Evolutionary conservation across 2,329 filamentous ascomycete genomes (phyloP), one percentile per base, ranked within the genome.

Genomic region (Colletotrichum viniferum): DNA sequence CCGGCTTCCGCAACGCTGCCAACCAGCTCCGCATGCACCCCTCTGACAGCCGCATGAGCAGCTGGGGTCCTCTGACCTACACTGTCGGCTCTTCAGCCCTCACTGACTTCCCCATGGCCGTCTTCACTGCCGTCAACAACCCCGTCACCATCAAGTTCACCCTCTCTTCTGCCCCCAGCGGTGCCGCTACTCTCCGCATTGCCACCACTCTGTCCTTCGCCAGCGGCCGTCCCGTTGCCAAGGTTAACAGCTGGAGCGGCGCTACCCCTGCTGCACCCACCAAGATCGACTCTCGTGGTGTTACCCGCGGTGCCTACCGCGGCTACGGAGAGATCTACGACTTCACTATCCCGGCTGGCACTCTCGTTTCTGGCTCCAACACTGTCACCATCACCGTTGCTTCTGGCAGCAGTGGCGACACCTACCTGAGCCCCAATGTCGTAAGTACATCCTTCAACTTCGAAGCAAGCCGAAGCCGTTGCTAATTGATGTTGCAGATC

Each of bases 21-120:
- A 93, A 93, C 79, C 90, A 93, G 80, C 87, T 91, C 16, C 88
- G 91, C 67, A 94, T 94, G 92, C 92, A 94, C 80, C 92, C 92
- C 4, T 91, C 90, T 5, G 92, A 94, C 82, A 84, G 83, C 52
- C 89, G 92, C 79, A 94, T 94, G 92, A 83, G 85, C 30, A 85
- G 84, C 71, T 94, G 92, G 92, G 87, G 86, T 0, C 87, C 91
- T 1, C 79, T 88, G 14, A 93, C 91, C 1, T 93, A 92, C 83
- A 92, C 90, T 3, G 89, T 92, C 13, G 92, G 91, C 55, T 88
- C 87, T 26, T 90, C 88, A 28, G 81, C 84, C 7, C 80, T 88
- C 2, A 83, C 83, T 5, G 86, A 88, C 74, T 92, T 94, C 80
- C 92, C 92, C 58, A 94, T 94, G 92, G 92, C 92, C 0, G 81